Conservation (phyloP, 2,329 filamentous ascomycete genomes). For the Catunica adiposa region DNA sequence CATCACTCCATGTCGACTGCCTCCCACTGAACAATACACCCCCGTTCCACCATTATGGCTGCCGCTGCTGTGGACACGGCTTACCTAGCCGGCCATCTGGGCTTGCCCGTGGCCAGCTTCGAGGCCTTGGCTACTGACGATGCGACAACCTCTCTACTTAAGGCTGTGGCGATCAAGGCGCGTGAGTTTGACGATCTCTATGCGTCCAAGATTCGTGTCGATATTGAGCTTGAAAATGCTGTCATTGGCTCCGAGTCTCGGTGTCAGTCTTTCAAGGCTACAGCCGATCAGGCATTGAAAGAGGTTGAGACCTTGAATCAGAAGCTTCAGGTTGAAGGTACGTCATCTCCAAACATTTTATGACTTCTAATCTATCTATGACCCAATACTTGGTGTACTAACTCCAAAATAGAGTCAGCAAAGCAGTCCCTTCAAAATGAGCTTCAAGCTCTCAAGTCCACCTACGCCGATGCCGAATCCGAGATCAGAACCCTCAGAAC, state of each 20-base stretch:
- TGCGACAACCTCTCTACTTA: constrained; percentile 60
- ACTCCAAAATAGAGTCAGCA: constrained; percentile 44
- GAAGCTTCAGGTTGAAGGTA: constrained; percentile 73
- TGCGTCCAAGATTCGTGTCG: constrained; percentile 72
- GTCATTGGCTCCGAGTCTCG: constrained; percentile 71
- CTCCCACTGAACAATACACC: constrained; percentile 1
- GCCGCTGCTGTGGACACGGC: constrained; percentile 44
- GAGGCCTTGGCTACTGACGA: constrained; percentile 46
- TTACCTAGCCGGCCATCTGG: constrained; percentile 57
- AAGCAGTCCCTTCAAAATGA: constrained; percentile 66
- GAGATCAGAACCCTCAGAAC: constrained; percentile 63
- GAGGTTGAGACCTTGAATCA: constrained; percentile 68
- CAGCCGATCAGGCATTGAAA: constrained; percentile 66
- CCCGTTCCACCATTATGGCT: constrained; percentile 22
- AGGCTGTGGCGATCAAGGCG: constrained; percentile 60
- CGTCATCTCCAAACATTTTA: constrained; percentile 17
- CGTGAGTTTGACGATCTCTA: constrained; percentile 68
- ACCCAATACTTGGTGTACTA: too few relatives aligned
- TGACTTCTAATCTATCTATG: background rate
- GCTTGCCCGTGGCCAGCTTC: constrained; percentile 48
- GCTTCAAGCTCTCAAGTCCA: constrained; percentile 60
- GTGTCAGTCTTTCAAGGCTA: constrained; percentile 63
- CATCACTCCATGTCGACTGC: constrained; percentile 6
- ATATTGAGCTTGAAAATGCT: constrained; percentile 86
- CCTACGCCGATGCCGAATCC: constrained; percentile 54